Evolutionary conservation across 2,329 filamentous ascomycete genomes (phyloP).

Genomic region (Thelonectria discophora): DNA sequence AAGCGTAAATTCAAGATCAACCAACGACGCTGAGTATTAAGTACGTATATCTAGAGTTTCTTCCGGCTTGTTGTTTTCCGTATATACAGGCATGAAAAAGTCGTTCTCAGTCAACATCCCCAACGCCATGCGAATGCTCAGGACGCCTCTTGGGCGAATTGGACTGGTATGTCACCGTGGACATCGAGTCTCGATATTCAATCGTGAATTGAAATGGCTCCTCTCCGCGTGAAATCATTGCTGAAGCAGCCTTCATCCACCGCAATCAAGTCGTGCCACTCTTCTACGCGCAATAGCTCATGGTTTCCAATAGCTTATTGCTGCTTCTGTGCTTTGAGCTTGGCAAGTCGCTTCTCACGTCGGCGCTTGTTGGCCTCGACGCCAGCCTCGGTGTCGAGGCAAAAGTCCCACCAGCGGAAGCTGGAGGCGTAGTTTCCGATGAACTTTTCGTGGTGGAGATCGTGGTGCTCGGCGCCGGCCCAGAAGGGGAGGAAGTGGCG

Average conservation of each 20-base stretch:
- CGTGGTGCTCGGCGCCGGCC: conserved; percentile 97
- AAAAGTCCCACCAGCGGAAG: conserved; percentile 99
- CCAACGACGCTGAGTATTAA: conserved; percentile 47
- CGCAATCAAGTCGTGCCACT: conserved; percentile 34
- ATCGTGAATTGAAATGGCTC: conserved; percentile 34
- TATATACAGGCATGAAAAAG: conserved; percentile 45
- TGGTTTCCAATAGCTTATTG: conserved; percentile 63
- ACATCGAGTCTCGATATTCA: conserved; percentile 37
- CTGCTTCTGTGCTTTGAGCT: conserved; percentile 72
- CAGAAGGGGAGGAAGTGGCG: conserved; percentile 97
- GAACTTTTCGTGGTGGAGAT: conserved; percentile 97
- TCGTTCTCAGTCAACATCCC: conserved; percentile 41
- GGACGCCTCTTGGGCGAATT: conserved; percentile 31
- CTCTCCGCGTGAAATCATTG: conserved; percentile 21
- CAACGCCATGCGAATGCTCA: conserved; percentile 45
- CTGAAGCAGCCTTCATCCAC: conserved; percentile 34
- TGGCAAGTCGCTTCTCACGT: conserved; percentile 77
- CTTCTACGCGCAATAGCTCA: conserved; percentile 49
- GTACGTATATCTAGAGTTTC: conserved; percentile 44
- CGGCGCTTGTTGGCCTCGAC: conserved; percentile 86
- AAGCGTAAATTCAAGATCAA: conserved; percentile 22
- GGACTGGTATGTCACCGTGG: conserved; percentile 30
- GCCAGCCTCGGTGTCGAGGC: conserved; percentile 91
- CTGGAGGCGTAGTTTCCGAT: conserved; percentile 97
- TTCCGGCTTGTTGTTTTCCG: conserved; percentile 37